A percentile compares a stretch with the other conserved stretches of the same genome.
phyloP scores from a whole-genome alignment of 306 rosid genomes.

The Fagus sylvatica region DNA sequence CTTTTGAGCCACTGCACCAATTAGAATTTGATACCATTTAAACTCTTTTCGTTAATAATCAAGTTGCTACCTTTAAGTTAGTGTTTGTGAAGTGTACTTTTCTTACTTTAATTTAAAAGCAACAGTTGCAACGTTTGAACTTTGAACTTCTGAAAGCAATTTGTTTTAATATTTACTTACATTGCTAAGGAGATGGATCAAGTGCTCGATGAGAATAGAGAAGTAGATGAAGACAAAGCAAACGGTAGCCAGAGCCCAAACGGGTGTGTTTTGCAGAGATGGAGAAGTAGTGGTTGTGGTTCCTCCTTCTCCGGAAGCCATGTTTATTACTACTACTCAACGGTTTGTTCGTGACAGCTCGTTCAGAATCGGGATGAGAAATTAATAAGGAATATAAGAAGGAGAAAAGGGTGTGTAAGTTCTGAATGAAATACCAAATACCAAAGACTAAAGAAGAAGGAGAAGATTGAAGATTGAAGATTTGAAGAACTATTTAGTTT shows the following conservation, averaged over 20 bases:
- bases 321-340: not conserved
- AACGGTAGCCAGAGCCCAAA: conserved; percentile 64
- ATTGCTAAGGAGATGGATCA: conserved; percentile 44
- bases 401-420: not conserved
- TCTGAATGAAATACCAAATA: not conserved
- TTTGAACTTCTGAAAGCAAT: not conserved
- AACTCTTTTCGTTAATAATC: too few relatives aligned
- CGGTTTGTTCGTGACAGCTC: conserved; percentile 7
- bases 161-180: conserved; percentile 20
- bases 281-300: not conserved
- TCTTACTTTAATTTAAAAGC: too few relatives aligned
- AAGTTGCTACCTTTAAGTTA: not conserved
- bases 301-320: conserved; percentile 29
- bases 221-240: conserved; percentile 49
- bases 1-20: conserved; percentile 48
- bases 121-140: not conserved
- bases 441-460: not conserved
- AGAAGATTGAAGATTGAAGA: not conserved
- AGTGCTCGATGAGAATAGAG: conserved; percentile 49
- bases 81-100: not conserved
- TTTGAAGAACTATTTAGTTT: not conserved
- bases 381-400: not conserved
- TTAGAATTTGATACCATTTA: too few relatives aligned
- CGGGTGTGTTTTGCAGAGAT: conserved; percentile 50
- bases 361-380: conserved; percentile 9